Evolutionary conservation across 805 yeast genomes (phyloP).

Genomic region (Komagataella kurtzmanii): DNA sequence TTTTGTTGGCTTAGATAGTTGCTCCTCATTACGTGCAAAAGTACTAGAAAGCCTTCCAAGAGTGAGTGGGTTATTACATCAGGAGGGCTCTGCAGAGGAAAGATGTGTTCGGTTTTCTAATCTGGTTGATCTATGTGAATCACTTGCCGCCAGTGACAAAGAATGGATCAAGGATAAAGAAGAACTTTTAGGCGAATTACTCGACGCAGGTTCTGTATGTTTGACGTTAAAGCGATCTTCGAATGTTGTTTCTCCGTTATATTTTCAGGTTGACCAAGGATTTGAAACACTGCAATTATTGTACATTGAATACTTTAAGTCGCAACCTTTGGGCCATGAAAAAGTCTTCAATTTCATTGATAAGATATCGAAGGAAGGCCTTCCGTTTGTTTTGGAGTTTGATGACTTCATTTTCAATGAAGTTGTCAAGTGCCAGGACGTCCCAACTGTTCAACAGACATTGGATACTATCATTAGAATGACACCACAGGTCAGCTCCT

Average conservation of each 20-base stretch:
- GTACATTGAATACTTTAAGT: constrained; percentile 23
- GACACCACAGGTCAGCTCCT: constrained; percentile 25
- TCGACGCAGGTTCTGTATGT: constrained; percentile 29
- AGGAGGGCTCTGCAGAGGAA: constrained; percentile 36
- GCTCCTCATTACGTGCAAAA: constrained; percentile 40
- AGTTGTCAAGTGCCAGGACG: constrained; percentile 38
- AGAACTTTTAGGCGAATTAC: constrained; percentile 27
- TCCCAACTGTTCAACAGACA: constrained; percentile 30
- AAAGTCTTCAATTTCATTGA: constrained; percentile 27
- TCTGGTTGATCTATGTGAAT: constrained; percentile 47
- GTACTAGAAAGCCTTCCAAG: constrained; percentile 38
- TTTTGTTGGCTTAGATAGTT: constrained; percentile 42
- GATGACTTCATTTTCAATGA: constrained; percentile 44
- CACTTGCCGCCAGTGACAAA: constrained; percentile 28
- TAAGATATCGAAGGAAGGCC: constrained; percentile 28
- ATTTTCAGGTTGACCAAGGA: constrained; percentile 62
- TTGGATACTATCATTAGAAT: constrained; percentile 35
- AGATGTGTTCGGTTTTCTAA: constrained; percentile 61
- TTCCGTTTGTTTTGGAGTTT: constrained; percentile 31
- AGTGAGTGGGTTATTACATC: constrained; percentile 29
- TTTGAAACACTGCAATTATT: constrained; percentile 44
- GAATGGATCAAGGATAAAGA: constrained; percentile 49
- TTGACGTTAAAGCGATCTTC: constrained; percentile 24
- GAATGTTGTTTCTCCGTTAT: constrained; percentile 41
- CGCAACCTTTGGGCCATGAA: constrained; percentile 10